Conservation (phyloP, 495 filamentous ascomycete genomes). For the Chlorociboria aeruginascens region DNA sequence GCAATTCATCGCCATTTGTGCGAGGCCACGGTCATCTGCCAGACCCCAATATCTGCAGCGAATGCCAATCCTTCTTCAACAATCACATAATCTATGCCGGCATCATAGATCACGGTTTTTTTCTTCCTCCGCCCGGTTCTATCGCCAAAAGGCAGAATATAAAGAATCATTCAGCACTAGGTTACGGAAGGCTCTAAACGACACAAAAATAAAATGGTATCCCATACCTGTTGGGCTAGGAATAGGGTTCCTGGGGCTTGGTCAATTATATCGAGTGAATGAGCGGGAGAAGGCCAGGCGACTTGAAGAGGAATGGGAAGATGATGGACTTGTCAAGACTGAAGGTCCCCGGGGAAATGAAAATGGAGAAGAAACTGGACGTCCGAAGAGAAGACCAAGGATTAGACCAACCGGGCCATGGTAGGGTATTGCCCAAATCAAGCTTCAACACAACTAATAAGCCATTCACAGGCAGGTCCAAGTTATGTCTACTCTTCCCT, state of each 20-base stretch:
- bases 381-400: slow-evolving; percentile 52
- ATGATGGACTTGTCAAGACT: slow-evolving; percentile 14
- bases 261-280: slow-evolving; percentile 72
- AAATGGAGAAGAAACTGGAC: slow-evolving; percentile 23
- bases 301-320: slow-evolving; percentile 39
- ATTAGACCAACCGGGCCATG: slow-evolving; percentile 83
- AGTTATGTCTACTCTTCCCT: slow-evolving; percentile 87
- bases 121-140: slow-evolving; percentile 28
- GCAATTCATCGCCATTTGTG: slow-evolving; percentile 2
- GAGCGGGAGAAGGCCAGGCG: slow-evolving; percentile 40
- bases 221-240: slow-evolving; percentile 90
- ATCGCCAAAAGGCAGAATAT: slow-evolving; percentile 27
- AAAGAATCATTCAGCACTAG: slow-evolving; percentile 52
- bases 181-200: slow-evolving; percentile 47
- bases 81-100: not conserved
- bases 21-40: slow-evolving; percentile 1
- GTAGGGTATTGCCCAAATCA: slow-evolving; percentile 27
- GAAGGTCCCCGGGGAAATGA: slow-evolving; percentile 14
- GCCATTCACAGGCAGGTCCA: slow-evolving; percentile 62
- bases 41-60: slow-evolving; percentile 3
- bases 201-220: slow-evolving; percentile 84
- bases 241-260: slow-evolving; percentile 71
- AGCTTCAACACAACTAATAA: slow-evolving; percentile 3
- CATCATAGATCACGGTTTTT: slow-evolving; percentile 21
- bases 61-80: not conserved